Base-by-base conservation (phyloP, 2,329 filamentous ascomycete genomes). In the Aureobasidium sp. region DNA sequence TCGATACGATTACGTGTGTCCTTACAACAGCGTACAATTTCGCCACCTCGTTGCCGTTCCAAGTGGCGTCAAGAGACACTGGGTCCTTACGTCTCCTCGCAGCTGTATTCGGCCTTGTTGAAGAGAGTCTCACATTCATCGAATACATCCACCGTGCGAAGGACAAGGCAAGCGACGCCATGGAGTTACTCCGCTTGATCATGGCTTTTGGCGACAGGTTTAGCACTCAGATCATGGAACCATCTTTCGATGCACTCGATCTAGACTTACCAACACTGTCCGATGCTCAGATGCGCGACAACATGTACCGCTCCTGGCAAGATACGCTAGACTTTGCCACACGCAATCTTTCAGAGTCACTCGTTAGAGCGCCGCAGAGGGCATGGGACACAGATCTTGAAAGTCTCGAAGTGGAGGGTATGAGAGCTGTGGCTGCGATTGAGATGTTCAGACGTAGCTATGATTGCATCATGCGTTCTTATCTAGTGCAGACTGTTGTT, bases 281-380 rank as follows among this genome's bases (percentile, higher is more conserved):
- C 4, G 33, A n/a, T 11, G 20, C 27, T 4, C 48, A 5, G 33
- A 55, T 23, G 1, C 13, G 11, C 20, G 36, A 48, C 1, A 31
- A 15, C 18, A 20, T 33, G 15, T 15, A 36, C 11, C 53, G 47
- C 31, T 16, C 38, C 1, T 64, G 60, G 60, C 48, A 64, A 43
- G 60, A 64, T 20, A 64, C 60, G 3, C 40, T 64, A 4, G 40
- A 55, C 29, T 64, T 64, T 47, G 43, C 48, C 29, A 38, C 38
- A 8, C 48, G 60, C 9, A 55, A 29, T 40, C 60, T 64, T 5
- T n/a, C 31, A 13, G 60, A 54, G 1, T 25, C 48, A 29, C n/a
- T 55, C 4, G 29, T 36, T 16, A 36, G 55, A 59, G 15, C 13
- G 23, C 27, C 18, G 4, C 7, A 25, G 6, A 40, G 27, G 5